phyloP scores from a whole-genome alignment of 23 red algal species.

The Gracilaria vermiculophylla region DNA sequence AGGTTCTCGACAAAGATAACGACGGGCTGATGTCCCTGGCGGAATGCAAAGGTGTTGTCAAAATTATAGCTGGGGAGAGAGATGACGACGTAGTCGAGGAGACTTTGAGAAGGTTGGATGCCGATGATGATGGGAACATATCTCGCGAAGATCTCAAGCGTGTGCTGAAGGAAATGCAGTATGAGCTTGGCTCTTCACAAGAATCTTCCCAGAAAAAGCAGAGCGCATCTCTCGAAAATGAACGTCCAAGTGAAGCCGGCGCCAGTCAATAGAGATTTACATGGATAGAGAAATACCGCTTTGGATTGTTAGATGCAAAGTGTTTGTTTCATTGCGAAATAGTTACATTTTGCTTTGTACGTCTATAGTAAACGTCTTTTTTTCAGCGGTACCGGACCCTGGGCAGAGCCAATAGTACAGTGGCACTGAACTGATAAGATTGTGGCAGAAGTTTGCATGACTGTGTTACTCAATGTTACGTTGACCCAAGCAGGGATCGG shows the following conservation, averaged over 20 bases:
- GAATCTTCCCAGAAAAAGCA: conserved; percentile 26
- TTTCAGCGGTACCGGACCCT: not conserved
- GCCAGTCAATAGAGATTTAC: not conserved
- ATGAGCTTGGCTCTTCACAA: conserved; percentile 19
- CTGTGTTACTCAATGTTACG: not conserved
- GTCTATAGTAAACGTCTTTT: not conserved
- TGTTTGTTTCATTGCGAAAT: not conserved
- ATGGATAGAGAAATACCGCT: not conserved
- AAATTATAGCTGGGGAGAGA: conserved; percentile 52
- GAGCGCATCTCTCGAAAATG: not conserved
- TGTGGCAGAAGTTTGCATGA: not conserved
- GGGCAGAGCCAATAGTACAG: not conserved
- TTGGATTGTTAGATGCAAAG: not conserved
- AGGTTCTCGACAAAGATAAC: conserved; percentile 96
- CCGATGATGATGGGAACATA: conserved; percentile 84
- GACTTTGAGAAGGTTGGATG: conserved; percentile 77
- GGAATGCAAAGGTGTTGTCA: conserved; percentile 70
- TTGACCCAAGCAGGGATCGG: conserved; percentile 5
- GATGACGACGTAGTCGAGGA: conserved; percentile 78
- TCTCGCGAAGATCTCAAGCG: conserved; percentile 77
- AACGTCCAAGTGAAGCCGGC: not conserved
- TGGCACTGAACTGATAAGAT: conserved; percentile 20
- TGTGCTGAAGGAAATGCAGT: conserved; percentile 66
- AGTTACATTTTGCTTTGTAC: not conserved
- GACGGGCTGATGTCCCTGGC: conserved; percentile 89